Conservation (phyloP, 352 stramenopile species). For the Lagenidium giganteum region DNA sequence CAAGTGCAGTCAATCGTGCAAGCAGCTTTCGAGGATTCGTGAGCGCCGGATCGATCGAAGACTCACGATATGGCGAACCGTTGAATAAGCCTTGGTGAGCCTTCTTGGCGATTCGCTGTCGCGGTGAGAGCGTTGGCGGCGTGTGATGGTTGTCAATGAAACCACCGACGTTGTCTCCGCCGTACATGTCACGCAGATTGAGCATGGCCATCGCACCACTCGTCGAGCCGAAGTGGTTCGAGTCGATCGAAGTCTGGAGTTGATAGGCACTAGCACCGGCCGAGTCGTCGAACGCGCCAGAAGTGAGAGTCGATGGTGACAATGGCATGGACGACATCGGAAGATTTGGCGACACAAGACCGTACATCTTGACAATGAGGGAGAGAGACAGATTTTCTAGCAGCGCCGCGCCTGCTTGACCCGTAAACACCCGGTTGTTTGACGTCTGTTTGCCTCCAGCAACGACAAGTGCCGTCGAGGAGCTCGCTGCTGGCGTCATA, state of each 20-base stretch:
- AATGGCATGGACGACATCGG: constrained; percentile 43
- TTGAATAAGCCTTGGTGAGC: constrained; percentile 16
- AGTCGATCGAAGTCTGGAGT: constrained; percentile 34
- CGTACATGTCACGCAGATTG: constrained; percentile 78
- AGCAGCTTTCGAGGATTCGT: constrained; percentile 82
- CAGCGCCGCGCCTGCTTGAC: constrained; percentile 19
- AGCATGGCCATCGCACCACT: constrained; percentile 60
- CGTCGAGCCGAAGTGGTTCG: constrained; percentile 55
- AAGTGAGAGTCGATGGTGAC: constrained; percentile 2
- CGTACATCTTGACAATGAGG: constrained; percentile 82
- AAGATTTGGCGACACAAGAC: constrained; percentile 63
- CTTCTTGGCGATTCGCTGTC: constrained; percentile 60
- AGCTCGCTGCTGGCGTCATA: constrained; percentile 13
- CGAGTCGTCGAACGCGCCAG: constrained; percentile 12
- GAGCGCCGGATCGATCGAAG: constrained; percentile 76
- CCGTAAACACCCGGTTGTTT: not conserved
- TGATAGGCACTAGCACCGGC: constrained; percentile 6
- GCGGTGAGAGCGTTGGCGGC: constrained; percentile 47
- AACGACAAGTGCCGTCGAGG: constrained; percentile 20
- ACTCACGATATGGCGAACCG: constrained; percentile 25
- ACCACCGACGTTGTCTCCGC: constrained; percentile 49
- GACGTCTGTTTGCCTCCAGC: constrained; percentile 5
- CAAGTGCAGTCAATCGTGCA: constrained; percentile 87
- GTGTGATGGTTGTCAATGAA: constrained; percentile 46
- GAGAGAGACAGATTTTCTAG: constrained; percentile 74